A percentile compares a stretch with the other conserved stretches of the same genome.
Conservation (phyloP, 352 stramenopile species). For the Phytopythium montanum region DNA sequence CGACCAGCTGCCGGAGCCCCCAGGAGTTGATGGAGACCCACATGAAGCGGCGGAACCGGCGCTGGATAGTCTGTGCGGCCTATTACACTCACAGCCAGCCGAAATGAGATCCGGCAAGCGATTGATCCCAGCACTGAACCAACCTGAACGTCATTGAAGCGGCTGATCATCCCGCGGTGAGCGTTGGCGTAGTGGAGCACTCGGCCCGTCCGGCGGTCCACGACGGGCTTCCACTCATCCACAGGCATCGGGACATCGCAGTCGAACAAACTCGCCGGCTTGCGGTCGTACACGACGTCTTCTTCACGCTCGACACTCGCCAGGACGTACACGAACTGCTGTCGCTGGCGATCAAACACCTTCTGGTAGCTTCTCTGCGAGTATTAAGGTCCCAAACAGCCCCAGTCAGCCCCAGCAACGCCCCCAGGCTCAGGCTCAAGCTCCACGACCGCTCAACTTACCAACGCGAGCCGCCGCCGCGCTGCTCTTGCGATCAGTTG, state of each 20-base stretch:
- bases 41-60: constrained; percentile 50
- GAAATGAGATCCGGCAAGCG: not conserved
- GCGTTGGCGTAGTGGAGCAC: constrained; percentile 38
- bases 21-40: constrained; percentile 47
- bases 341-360: constrained; percentile 24
- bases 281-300: constrained; percentile 14
- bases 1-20: constrained; percentile 28
- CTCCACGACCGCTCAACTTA: constrained; percentile 7
- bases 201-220: not conserved
- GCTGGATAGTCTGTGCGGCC: constrained; percentile 36
- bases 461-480: constrained; percentile 34
- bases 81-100: constrained; percentile 3
- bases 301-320: constrained; percentile 5
- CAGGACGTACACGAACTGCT: constrained; percentile 34
- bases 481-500: constrained; percentile 24
- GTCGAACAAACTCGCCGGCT: constrained; percentile 45
- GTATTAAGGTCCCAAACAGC: not conserved
- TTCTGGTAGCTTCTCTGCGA: constrained; percentile 42
- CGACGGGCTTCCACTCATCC: constrained; percentile 37
- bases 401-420: no score
- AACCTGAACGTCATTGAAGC: constrained; percentile 27
- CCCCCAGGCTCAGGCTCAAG: no score
- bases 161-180: constrained; percentile 32
- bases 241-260: constrained; percentile 35
- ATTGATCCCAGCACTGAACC: not conserved